These are phyloP conservation scores for Ceratobasidium sp. DNA, from an alignment of 1,284 basidiomycete species.

Conservation along the genomic window DNA sequence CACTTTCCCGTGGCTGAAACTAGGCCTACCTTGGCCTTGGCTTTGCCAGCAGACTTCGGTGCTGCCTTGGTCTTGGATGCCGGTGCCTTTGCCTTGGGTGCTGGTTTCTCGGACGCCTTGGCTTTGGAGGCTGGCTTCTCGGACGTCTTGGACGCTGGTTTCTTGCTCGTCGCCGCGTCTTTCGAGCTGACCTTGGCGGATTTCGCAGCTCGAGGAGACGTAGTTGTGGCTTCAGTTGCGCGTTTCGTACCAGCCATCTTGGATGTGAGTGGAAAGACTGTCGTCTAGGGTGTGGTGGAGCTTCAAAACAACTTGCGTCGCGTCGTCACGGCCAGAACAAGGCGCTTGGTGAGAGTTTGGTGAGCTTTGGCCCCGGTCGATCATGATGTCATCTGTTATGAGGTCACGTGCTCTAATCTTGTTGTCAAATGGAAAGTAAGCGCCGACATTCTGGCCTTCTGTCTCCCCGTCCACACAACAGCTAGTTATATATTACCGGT, in stretches of 20 bases:
- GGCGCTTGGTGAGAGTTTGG: constrained; percentile 13
- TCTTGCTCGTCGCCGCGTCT: constrained; percentile 40
- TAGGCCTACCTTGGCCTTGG: constrained; percentile 32
- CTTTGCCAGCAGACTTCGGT: constrained; percentile 28
- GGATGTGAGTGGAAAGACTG: constrained; percentile 38
- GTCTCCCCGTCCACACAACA: no score
- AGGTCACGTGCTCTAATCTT: neutral
- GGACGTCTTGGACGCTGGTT: constrained; percentile 43
- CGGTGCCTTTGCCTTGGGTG: constrained; percentile 40
- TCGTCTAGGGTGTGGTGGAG: constrained; percentile 49
- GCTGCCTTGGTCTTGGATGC: constrained; percentile 16
- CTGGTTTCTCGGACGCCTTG: constrained; percentile 38
- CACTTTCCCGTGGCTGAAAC: neutral
- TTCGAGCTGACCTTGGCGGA: constrained; percentile 44
- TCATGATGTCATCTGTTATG: neutral
- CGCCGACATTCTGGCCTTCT: no score
- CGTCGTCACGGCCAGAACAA: constrained; percentile 32
- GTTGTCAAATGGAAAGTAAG: neutral
- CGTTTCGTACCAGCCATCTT: constrained; percentile 45
- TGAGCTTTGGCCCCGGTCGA: neutral
- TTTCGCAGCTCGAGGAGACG: constrained; percentile 42
- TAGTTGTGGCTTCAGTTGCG: constrained; percentile 14
- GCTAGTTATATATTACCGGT: no score
- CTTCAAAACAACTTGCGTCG: neutral
- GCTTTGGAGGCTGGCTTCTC: constrained; percentile 40